A percentile compares a stretch with the other conserved stretches of the same genome.
phyloP scores from a whole-genome alignment of 345 rosid genomes.

The Capsella bursapastoris region DNA sequence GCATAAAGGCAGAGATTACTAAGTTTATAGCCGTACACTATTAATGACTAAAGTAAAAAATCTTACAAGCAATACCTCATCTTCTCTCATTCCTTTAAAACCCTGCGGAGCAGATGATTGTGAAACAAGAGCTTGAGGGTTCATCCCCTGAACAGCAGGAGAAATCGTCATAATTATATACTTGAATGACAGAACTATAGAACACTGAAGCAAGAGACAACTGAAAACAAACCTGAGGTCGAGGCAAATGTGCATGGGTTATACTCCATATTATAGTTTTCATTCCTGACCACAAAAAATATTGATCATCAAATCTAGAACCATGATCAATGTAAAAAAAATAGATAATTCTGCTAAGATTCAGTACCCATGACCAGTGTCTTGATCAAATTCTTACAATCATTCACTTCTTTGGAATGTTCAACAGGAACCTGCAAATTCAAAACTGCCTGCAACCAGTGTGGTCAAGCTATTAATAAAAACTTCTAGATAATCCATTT shows the following conservation, averaged over 20 bases:
- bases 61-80: conserved; percentile 68
- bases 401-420: conserved; percentile 98
- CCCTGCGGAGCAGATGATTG: conserved; percentile 73
- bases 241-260: conserved; percentile 96
- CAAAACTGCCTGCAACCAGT: conserved; percentile 87
- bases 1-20: conserved; percentile 41
- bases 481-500: conserved; percentile 28
- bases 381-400: conserved; percentile 94
- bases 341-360: conserved; percentile 22
- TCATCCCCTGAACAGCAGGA: conserved; percentile 63
- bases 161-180: conserved; percentile 53
- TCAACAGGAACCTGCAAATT: conserved; percentile 95
- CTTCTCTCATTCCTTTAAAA: conserved; percentile 96
- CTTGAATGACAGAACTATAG: neutral
- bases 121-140: conserved; percentile 70
- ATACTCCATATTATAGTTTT: conserved; percentile 98
- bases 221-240: conserved; percentile 74
- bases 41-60: conserved; percentile 25
- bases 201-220: conserved; percentile 40
- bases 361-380: conserved; percentile 96
- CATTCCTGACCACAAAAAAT: conserved; percentile 67
- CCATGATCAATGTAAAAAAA: conserved; percentile 18
- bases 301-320: conserved; percentile 16
- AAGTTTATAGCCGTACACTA: conserved; percentile 29
- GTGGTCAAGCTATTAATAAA: conserved; percentile 31